Percentiles rank a stretch among this genome's conserved stretches.
phyloP scores from a whole-genome alignment of 768 basidiomycete genomes.

The Sarcodon sp. region DNA sequence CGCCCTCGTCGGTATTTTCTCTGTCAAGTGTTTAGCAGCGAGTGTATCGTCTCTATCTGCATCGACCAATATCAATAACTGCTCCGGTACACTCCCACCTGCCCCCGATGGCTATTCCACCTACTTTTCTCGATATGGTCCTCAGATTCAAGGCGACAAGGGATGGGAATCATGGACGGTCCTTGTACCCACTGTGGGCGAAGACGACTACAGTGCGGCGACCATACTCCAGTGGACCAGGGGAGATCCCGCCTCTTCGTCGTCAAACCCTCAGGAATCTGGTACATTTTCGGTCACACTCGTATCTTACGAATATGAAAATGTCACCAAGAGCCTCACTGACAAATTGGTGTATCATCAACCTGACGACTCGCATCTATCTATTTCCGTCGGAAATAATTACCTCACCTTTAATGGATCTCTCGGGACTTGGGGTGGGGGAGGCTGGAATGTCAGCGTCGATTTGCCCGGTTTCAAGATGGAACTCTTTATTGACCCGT shows the following conservation, averaged over 20 bases:
- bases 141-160: not conserved
- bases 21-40: too few relatives aligned
- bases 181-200: not conserved
- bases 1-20: too few relatives aligned
- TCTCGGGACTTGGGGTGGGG: not conserved
- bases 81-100: not conserved
- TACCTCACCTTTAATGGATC: not conserved
- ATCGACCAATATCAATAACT: not conserved
- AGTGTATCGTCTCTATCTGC: too few relatives aligned
- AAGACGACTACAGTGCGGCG: too few relatives aligned
- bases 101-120: not conserved
- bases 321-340: not conserved
- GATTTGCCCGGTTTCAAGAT: not conserved
- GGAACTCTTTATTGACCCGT: not conserved
- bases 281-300: not conserved
- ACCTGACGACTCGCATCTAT: not conserved
- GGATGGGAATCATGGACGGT: not conserved
- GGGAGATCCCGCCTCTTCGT: not conserved
- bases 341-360: not conserved
- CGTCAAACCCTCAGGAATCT: not conserved
- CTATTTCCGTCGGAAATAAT: not conserved
- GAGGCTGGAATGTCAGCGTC: not conserved
- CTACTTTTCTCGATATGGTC: not conserved
- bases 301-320: not conserved
- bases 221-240: not conserved